These are phyloP conservation scores for Cyathus striatus DNA, from an alignment of 768 basidiomycete species.

Conservation along the genomic window DNA sequence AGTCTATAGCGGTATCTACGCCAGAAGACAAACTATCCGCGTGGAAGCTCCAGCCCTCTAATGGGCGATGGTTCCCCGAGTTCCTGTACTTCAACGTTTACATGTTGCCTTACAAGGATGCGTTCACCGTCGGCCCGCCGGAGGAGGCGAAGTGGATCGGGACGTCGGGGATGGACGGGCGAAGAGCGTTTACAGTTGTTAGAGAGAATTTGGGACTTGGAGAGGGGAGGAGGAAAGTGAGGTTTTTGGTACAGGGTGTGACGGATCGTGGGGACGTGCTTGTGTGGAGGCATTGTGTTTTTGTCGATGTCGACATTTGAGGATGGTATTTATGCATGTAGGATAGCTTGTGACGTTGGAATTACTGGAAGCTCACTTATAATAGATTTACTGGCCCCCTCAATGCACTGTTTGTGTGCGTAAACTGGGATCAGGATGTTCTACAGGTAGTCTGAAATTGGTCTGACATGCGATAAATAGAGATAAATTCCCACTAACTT, in stretches of 20 bases:
- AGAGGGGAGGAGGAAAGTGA: slow-evolving; percentile 29
- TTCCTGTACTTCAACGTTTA: slow-evolving; percentile 72
- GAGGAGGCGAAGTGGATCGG: slow-evolving; percentile 36
- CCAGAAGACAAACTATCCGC: slow-evolving; percentile 47
- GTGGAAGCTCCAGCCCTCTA: slow-evolving; percentile 31
- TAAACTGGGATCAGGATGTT: no score
- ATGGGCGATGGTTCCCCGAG: slow-evolving; percentile 36
- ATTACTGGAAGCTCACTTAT: no score
- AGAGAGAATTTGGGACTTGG: slow-evolving; percentile 27
- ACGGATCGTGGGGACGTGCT: slow-evolving; percentile 50
- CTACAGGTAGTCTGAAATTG: no score
- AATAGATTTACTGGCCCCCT: no score
- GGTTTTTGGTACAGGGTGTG: slow-evolving; percentile 66
- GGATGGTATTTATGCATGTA: no score
- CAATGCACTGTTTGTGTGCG: no score
- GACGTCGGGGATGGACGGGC: slow-evolving; percentile 32
- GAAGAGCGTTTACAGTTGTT: slow-evolving; percentile 14
- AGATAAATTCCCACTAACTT: no score
- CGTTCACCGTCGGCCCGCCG: slow-evolving; percentile 11
- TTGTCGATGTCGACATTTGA: no score
- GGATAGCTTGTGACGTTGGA: no score
- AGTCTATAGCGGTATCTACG: slow-evolving; percentile 22
- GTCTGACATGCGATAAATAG: no score
- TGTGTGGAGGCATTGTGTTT: no score
- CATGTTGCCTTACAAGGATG: slow-evolving; percentile 23